These are phyloP conservation scores for Colletotrichum echinochloae DNA, from an alignment of 2,329 filamentous ascomycete genomes.

Conservation along the genomic window DNA sequence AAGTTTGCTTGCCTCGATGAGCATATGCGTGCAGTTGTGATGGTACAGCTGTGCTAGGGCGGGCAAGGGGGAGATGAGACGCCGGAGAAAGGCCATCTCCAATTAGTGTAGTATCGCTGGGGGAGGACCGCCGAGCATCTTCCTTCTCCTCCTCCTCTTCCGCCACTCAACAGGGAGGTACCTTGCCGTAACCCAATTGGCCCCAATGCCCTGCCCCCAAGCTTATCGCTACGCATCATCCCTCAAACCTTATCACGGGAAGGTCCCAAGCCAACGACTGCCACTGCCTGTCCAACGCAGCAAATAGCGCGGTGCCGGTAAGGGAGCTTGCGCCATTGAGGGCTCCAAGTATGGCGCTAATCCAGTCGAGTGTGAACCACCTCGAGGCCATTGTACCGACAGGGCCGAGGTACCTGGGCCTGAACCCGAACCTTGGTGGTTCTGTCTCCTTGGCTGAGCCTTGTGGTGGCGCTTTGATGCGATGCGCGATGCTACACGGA, in stretches of 20 bases:
- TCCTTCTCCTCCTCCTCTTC: background rate
- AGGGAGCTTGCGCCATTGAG: background rate
- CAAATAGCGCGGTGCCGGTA: constrained; percentile 15
- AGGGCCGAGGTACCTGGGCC: background rate
- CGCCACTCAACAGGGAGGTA: constrained; percentile 2
- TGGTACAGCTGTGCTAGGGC: background rate
- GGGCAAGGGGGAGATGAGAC: background rate
- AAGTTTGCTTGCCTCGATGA: background rate
- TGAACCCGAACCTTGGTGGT: constrained; percentile 6
- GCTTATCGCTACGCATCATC: constrained; percentile 21
- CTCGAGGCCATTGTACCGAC: constrained; percentile 3
- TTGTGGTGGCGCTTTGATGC: constrained; percentile 23
- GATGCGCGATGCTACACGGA: background rate
- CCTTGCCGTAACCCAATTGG: constrained; percentile 20
- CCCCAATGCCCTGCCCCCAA: background rate
- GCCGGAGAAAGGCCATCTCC: background rate
- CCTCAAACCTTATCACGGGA: constrained; percentile 25
- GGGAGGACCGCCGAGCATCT: background rate
- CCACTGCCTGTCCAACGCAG: constrained; percentile 11
- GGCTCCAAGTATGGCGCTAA: background rate
- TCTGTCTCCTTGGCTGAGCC: constrained; percentile 4
- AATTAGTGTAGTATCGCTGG: background rate
- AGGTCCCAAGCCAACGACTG: constrained; percentile 30
- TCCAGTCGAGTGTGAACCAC: background rate
- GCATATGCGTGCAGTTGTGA: background rate